A percentile compares a stretch with the other conserved stretches of the same genome.
Evolutionary conservation across 2,329 filamentous ascomycete species (phyloP).

Genomic region (Alternaria alternata): DNA sequence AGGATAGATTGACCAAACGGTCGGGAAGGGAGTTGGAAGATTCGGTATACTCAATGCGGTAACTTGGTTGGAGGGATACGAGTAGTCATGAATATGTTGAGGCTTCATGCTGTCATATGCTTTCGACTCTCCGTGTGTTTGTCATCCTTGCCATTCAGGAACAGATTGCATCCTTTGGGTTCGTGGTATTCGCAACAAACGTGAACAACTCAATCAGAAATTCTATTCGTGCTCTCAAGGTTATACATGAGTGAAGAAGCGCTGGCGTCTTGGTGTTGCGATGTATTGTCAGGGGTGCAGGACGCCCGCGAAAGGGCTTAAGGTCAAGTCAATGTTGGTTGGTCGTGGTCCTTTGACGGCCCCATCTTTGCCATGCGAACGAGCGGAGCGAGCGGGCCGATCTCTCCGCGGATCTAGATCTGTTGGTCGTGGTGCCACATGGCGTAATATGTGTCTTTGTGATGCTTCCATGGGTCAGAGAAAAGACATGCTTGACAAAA

Average conservation of each 20-base stretch:
- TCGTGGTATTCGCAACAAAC: too few relatives aligned
- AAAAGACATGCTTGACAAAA: not conserved
- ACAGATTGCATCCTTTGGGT: not conserved
- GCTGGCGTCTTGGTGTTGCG: too few relatives aligned
- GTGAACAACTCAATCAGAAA: too few relatives aligned
- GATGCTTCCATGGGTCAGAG: not conserved
- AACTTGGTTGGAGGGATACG: not conserved
- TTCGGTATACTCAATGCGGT: not conserved
- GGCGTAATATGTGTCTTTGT: not conserved
- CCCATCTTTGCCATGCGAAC: slow-evolving; percentile 14
- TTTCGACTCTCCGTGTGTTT: too few relatives aligned
- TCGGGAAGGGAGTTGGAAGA: not conserved
- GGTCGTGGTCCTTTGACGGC: slow-evolving; percentile 1
- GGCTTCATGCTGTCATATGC: too few relatives aligned
- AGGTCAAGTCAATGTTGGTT: not conserved
- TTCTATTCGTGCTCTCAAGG: too few relatives aligned
- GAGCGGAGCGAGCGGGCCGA: slow-evolving; percentile 12
- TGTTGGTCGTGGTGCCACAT: slow-evolving; percentile 4
- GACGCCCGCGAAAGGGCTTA: not conserved
- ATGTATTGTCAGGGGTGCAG: not conserved
- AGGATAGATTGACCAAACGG: not conserved
- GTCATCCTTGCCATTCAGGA: too few relatives aligned
- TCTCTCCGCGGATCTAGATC: not conserved
- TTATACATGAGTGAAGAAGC: too few relatives aligned
- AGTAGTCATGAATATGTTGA: too few relatives aligned